Evolutionary conservation across 2,329 filamentous ascomycete genomes (phyloP), one percentile per base, ranked within the genome.

Genomic region (Chalara sp.): DNA sequence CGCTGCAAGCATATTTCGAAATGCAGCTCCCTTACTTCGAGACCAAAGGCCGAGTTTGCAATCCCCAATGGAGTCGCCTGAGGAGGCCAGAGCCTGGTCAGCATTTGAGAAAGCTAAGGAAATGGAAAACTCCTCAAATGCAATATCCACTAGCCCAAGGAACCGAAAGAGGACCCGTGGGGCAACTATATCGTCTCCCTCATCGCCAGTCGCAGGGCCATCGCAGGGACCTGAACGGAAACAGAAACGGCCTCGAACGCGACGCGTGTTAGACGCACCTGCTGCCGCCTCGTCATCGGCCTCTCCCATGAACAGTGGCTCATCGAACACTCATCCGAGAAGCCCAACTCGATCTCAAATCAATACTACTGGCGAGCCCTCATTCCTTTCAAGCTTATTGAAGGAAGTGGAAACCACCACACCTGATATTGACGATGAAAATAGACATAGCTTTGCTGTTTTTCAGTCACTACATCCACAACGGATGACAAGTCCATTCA

Each of bases 71-170:
- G 87, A 95, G 67, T 52, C 6, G 72, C 46, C 84, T 41, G 90
- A 96, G 59, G 90, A 95, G 67, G 76, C 86, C 49, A 78, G 83
- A 52, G 89, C 92, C 4, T 96, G 92, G 93, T 89, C 90, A 55
- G 89, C 87, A 21, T 84, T 97, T 56, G 91, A 96, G 59, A 87
- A 85, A 66, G 90, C 88, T 42, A 80, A 89, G 56, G 85, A 91
- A 54, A 77, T 80, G 13, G 12, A 13, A 28, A 78, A 86, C 56
- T 75, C 70, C 44, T 37, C 35, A 37, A 21, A 21, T 21, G 21
- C 21, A 21, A 37, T 4, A 4, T 10, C 35, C 35, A 66, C 70
- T 31, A 68, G 62, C 47, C 69, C 78, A 41, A 76, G 72, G 54
- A 72, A 74, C 47, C 82, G 87, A 53, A 90, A 96, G 70, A 82